Base-by-base conservation (phyloP, 176 grass and related monocot genomes). In the Bothriochloa decipiens region DNA sequence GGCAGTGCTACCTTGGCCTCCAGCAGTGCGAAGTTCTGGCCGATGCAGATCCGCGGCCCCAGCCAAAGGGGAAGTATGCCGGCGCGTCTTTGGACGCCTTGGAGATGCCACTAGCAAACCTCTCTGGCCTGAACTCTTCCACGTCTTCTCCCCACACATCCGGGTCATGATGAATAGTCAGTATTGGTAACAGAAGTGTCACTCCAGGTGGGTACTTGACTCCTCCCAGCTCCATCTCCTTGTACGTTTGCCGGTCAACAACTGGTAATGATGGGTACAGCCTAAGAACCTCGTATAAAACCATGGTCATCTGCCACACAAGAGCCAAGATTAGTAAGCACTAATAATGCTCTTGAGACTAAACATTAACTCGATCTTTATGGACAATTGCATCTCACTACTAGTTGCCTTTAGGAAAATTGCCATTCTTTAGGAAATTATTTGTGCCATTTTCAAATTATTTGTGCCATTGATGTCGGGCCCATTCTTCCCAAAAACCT, bases 61-160 rank as follows among this genome's bases (percentile, higher is more conserved):
- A 70, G 11, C 90, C 76, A 8, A 92, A 92, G 2, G 90, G 84
- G 58, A 92, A 70, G 61, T 68, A 92, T 0, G 75, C 80, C 2
- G 50, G 40, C 12, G 52, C 17, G 0, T 80, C 84, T 26, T 53
- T 82, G 2, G 90, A 92, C 0, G 90, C 90, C 61, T 81, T 86
- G 41, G 80, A 76, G 37, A 90, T 39, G 9, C 81, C 91, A 2
- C 84, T 46, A 1, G 78, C 72, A 39, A 93, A 93, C 32, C 87
- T 87, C 64, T 90, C 85, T 5, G 86, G 91, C 61, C 68, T 90
- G 79, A 93, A 93, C 42, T 90, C 82, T 1, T 71, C 25, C 3
- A 40, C 91, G 28, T 93, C 86, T 5, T 69, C n/a, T 36, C 91
- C 91, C 88, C 91, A 93, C 0, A 67, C 9, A 13, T 80, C 78